A percentile compares a stretch with the other conserved stretches of the same genome.
Conservation (phyloP, 2,329 filamentous ascomycete genomes). For the Aspergillus phoenicis region DNA sequence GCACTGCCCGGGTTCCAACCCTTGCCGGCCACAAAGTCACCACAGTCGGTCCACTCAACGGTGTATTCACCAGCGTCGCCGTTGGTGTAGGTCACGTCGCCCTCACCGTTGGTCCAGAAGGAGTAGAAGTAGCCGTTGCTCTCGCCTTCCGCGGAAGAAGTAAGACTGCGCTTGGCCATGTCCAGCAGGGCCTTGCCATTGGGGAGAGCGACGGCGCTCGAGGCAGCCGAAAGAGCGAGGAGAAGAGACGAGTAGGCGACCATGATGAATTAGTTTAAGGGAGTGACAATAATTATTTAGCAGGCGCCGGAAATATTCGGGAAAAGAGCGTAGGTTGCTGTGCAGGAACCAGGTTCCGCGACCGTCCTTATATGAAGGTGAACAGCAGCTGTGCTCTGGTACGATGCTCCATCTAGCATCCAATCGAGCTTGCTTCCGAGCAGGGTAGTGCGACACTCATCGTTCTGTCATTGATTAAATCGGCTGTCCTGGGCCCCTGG, state of each 20-base stretch:
- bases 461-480: neutral
- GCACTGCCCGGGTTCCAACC: conserved; percentile 59
- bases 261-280: conserved; percentile 3
- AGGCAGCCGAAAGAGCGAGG: conserved; percentile 12
- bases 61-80: conserved; percentile 49
- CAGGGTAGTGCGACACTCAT: neutral
- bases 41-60: conserved; percentile 50
- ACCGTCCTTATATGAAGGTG: neutral
- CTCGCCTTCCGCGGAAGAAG: conserved; percentile 25
- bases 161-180: conserved; percentile 16
- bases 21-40: conserved; percentile 61
- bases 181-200: neutral
- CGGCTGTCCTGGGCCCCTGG: neutral
- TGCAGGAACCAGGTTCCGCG: neutral
- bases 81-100: conserved; percentile 52
- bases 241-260: conserved; percentile 18
- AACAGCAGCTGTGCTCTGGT: neutral
- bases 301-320: neutral
- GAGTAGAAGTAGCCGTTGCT: conserved; percentile 54
- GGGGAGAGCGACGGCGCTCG: conserved; percentile 12
- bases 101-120: conserved; percentile 53
- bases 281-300: neutral
- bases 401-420: neutral
- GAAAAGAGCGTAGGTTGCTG: neutral
- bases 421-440: neutral